Evolutionary conservation across 352 stramenopile genomes (phyloP), one percentile per base, ranked within the genome.

Genomic region (Globisporangium uncinulatum): DNA sequence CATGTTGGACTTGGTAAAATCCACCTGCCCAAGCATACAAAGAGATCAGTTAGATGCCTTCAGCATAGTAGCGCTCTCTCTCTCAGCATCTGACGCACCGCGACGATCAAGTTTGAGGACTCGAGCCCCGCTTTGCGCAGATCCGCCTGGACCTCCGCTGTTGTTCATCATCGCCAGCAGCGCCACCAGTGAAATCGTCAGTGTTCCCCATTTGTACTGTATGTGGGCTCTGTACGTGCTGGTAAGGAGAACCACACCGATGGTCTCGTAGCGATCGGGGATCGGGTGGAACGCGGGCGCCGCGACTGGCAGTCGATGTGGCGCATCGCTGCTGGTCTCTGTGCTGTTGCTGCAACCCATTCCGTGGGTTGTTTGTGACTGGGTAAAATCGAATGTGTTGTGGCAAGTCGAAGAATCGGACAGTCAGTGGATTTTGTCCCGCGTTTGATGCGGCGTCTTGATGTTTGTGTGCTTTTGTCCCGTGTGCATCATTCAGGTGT

Each of bases 1-100:
- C 78, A 67, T 7, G 58, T 92, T 92, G 6, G 75, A 82, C 34
- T 82, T 86, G 36, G 82, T 87, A 54, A 79, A 90, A 59, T 90
- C 82, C 43, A 92, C 70, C 72, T 82, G 45, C 19, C 3, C 34
- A 61, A 19, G 14, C 21, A 49, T 45, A 51, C 10, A 32, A 36
- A 48, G 51, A 42, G n/a, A 53, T 46, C 15, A 46, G 41, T 20
- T n/a, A 21, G 7, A 14, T 5, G 6, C 6, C 39, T 45, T n/a
- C 15, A 13, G 7, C 0, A 3, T 21, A 45, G 14, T n/a, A 20
- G 17, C 1, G 14, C 42, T 9, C 1, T 29, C 42, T 9, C 24
- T 29, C 24, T 9, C 42, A 47, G 42, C 7, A 29, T 9, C 13
- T n/a, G 13, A 71, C 70, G 43, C 42, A 79, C 65, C 31, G 66